phyloP scores from a whole-genome alignment of 2,329 filamentous ascomycete species.

The Scedosporium minutisporum region DNA sequence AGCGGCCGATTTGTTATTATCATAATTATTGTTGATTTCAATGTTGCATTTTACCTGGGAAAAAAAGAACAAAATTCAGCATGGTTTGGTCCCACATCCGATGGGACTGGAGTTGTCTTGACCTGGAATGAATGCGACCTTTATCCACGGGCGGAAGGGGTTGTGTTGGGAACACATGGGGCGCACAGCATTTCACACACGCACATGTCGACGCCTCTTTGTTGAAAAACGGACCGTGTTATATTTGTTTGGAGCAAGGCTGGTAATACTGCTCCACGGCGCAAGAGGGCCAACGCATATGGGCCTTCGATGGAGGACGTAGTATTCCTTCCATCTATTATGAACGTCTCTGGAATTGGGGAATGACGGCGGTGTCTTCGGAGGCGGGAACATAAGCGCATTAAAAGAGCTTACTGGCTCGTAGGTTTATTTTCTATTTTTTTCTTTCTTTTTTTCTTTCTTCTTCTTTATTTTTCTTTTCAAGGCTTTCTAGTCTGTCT shows the following conservation, averaged over 20 bases:
- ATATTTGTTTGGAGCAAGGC: slow-evolving; percentile 6
- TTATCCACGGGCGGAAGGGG: neutral
- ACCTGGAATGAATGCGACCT: neutral
- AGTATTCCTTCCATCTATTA: neutral
- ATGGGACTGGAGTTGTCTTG: neutral
- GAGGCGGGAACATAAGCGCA: neutral
- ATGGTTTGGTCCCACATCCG: neutral
- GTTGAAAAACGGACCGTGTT: neutral
- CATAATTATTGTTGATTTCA: slow-evolving; percentile 2
- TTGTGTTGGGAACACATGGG: neutral
- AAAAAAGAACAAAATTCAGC: neutral
- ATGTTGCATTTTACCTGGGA: neutral
- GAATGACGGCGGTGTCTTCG: neutral
- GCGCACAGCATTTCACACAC: neutral
- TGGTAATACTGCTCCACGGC: neutral
- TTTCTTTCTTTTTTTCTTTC: neutral
- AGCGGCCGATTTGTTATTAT: slow-evolving; percentile 1
- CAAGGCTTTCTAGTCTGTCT: neutral
- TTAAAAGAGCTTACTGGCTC: neutral
- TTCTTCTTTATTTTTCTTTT: neutral
- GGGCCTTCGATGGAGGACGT: neutral
- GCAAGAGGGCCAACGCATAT: neutral
- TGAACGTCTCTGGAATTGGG: slow-evolving; percentile 4
- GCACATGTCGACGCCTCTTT: neutral
- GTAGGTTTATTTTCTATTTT: neutral